Conservation (phyloP, 371 early-diverging fungal genomes). For the Rhizopus delemar region DNA sequence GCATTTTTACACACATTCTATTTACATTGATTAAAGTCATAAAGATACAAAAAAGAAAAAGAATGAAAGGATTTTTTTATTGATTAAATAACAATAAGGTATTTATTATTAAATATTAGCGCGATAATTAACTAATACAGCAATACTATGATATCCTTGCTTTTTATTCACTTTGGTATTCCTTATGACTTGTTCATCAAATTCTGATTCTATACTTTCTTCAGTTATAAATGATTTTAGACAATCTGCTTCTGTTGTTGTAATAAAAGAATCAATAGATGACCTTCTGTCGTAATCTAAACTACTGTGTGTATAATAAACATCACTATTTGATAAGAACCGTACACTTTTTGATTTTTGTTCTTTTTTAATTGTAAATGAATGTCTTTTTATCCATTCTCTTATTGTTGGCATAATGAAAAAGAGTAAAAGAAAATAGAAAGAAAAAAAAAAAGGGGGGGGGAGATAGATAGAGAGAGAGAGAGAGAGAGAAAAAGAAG, state of each 20-base stretch:
- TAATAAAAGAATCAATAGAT: background rate
- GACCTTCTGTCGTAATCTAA: conserved; percentile 29
- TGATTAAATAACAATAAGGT: no score
- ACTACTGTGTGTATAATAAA: conserved; percentile 29
- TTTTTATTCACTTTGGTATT: conserved; percentile 30
- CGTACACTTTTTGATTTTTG: conserved; percentile 20
- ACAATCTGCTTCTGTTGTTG: conserved; percentile 13
- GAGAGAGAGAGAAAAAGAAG: no score
- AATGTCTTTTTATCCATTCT: conserved; percentile 1
- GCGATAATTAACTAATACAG: conserved; percentile 27
- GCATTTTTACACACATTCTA: background rate
- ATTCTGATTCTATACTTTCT: conserved; percentile 3
- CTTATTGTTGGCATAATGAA: conserved; percentile 4
- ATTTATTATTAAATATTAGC: conserved; percentile 19
- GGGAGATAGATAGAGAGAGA: no score
- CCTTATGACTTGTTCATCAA: conserved; percentile 29
- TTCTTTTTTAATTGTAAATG: background rate
- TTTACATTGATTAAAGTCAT: no score
- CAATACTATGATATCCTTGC: conserved; percentile 33
- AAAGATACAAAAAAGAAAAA: no score
- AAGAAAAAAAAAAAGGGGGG: conserved; percentile 3
- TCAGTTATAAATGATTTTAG: conserved; percentile 6
- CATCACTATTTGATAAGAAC: conserved; percentile 15
- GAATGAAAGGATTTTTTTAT: no score
- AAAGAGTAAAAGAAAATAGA: conserved; percentile 21